These are phyloP conservation scores for Septoria petroselini DNA, from an alignment of 2,329 filamentous ascomycete genomes.

Conservation along the genomic window DNA sequence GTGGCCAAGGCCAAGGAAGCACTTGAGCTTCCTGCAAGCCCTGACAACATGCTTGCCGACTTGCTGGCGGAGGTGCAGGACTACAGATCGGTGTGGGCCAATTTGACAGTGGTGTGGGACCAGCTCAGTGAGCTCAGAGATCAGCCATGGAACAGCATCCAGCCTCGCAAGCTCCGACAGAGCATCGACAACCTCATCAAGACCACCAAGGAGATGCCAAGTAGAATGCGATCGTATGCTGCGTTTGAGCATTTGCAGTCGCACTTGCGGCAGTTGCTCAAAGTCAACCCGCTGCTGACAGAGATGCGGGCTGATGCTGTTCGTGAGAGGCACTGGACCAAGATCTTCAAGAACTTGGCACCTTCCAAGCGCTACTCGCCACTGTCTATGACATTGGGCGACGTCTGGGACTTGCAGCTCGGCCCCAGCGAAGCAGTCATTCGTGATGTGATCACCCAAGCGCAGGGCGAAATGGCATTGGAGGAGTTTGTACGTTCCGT, in stretches of 20 bases:
- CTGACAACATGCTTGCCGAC: conserved; percentile 76
- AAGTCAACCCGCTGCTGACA: conserved; percentile 81
- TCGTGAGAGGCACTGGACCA: conserved; percentile 92
- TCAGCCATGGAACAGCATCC: conserved; percentile 88
- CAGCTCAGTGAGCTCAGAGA: conserved; percentile 92
- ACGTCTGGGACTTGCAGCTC: conserved; percentile 96
- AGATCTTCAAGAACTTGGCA: conserved; percentile 94
- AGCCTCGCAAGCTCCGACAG: conserved; percentile 86
- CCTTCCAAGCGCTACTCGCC: conserved; percentile 92
- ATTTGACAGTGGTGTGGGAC: conserved; percentile 92
- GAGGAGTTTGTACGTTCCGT: conserved; percentile 97
- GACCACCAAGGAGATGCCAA: conserved; percentile 99
- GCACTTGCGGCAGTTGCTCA: conserved; percentile 80
- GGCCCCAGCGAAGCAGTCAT: conserved; percentile 83
- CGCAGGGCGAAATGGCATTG: conserved; percentile 95
- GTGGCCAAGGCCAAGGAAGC: conserved; percentile 96
- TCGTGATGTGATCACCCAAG: conserved; percentile 88
- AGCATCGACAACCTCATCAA: conserved; percentile 90
- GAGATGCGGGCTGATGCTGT: conserved; percentile 97
- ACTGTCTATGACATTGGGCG: conserved; percentile 91
- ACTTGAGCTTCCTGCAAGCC: conserved; percentile 76
- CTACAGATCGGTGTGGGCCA: conserved; percentile 98
- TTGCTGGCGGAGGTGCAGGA: conserved; percentile 96
- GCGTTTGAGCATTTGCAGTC: conserved; percentile 99
- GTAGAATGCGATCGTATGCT: conserved; percentile 97